Evolutionary conservation across 306 rosid species (phyloP), one percentile per base, ranked within the genome.

Genomic region (Citrullus mucosospermus): DNA sequence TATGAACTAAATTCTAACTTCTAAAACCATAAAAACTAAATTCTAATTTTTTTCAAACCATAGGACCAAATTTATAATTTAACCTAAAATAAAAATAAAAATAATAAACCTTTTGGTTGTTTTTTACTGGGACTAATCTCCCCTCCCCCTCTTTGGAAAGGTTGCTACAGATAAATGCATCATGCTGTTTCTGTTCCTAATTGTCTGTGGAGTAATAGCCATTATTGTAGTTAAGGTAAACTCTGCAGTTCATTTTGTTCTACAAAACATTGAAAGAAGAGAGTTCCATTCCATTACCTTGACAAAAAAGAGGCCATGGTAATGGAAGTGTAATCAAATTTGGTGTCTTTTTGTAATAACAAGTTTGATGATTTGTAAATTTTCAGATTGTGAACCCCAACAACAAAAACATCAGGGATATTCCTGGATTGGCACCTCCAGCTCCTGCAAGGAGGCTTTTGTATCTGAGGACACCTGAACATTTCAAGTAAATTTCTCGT

Each of bases 121-220:
- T 59, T 16, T 16, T 20, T 41, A 25, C 28, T 43, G 78, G 44
- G 44, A 54, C 79, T 74, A 81, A 80, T 85, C 69, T 44, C 34
- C 59, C 9, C 43, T 6, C 11, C 38, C 10, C 57, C 30, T 9
- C 41, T 72, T 30, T 81, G 77, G 63, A 56, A 92, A 95, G 98
- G 98, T 96, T 78, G 99, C 99, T 80, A 96, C 99, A 17, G 99
- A 96, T 78, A 96, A 92, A 87, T 96, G 99, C 89, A 96, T 96
- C 90, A 96, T 96, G 99, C 86, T 90, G 77, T 92, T 96, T 78
- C 90, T 96, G 78, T 77, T 92, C 81, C 97, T 96, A 44, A 88
- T 96, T 38, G 98, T 96, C 82, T 85, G 90, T 58, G 98, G 99
- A 80, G 99, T 96, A 43, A 82, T 96, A 80, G 99, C 98, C 80